phyloP scores from a whole-genome alignment of 2,329 filamentous ascomycete genomes.

The Trichophyton schoenleinii region DNA sequence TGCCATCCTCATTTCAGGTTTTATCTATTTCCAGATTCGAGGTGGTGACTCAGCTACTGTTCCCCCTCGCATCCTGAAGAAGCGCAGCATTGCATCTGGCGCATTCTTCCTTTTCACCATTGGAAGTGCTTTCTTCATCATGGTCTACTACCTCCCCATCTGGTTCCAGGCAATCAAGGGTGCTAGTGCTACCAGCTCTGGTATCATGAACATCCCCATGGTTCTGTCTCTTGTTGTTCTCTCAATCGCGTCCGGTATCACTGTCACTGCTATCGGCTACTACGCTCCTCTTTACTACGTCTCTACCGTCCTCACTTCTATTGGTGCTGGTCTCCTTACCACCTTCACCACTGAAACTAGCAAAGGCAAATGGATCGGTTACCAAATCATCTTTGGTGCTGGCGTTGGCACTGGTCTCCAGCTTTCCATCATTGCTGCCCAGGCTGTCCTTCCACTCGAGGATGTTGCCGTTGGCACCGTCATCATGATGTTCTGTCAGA shows the following conservation, averaged over 20 bases:
- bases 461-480: conserved; percentile 16
- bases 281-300: conserved; percentile 17
- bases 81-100: conserved; percentile 7
- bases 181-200: conserved; percentile 26
- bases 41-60: conserved; percentile 18
- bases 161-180: conserved; percentile 36
- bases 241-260: conserved; percentile 11
- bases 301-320: conserved; percentile 15
- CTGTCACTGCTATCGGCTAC: conserved; percentile 13
- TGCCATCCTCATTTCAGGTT: conserved; percentile 31
- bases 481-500: conserved; percentile 17
- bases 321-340: conserved; percentile 21
- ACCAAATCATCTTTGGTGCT: conserved; percentile 18
- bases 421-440: conserved; percentile 14
- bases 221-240: conserved; percentile 24
- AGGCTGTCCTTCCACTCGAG: conserved; percentile 14
- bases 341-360: conserved; percentile 18
- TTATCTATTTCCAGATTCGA: conserved; percentile 27
- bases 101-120: conserved; percentile 7
- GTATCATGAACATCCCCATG: conserved; percentile 25
- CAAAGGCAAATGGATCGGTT: conserved; percentile 18
- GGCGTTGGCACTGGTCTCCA: conserved; percentile 18
- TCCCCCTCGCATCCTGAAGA: conserved; percentile 19
- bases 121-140: conserved; percentile 10
- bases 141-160: conserved; percentile 20